Conservation (phyloP, 257 asterid genomes). For the Scutellaria galericulata region DNA sequence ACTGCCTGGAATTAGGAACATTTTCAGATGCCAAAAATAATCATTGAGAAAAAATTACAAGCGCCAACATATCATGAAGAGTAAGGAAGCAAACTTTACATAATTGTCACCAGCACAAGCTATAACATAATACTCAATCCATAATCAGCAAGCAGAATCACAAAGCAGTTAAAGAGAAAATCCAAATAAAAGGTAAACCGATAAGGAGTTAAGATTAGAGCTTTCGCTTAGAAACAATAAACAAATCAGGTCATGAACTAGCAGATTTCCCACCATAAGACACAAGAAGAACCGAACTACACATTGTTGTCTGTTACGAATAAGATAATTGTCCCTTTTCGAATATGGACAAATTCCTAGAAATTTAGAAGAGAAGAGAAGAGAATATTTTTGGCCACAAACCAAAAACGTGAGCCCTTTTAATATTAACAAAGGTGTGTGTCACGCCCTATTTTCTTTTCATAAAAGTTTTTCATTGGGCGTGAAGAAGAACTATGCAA, state of each 20-base stretch:
- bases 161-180: conserved; percentile 9
- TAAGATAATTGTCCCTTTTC: too few relatives aligned
- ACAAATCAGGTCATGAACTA: background rate
- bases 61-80: background rate
- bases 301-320: too few relatives aligned
- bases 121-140: conserved; percentile 17
- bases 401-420: too few relatives aligned
- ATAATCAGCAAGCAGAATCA: background rate
- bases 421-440: too few relatives aligned
- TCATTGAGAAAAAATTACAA: background rate
- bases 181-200: background rate
- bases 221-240: conserved; percentile 1
- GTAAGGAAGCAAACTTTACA: conserved; percentile 24
- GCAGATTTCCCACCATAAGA: conserved; percentile 2
- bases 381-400: too few relatives aligned
- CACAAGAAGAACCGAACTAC: background rate
- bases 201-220: background rate
- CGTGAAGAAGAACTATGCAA: too few relatives aligned
- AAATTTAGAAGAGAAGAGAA: too few relatives aligned
- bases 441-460: too few relatives aligned
- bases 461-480: too few relatives aligned
- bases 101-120: conserved; percentile 8
- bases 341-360: too few relatives aligned
- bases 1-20: conserved; percentile 62
- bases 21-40: conserved; percentile 19